phyloP scores from a whole-genome alignment of 176 grass and related monocot genomes.

The Lolium multiflorum region DNA sequence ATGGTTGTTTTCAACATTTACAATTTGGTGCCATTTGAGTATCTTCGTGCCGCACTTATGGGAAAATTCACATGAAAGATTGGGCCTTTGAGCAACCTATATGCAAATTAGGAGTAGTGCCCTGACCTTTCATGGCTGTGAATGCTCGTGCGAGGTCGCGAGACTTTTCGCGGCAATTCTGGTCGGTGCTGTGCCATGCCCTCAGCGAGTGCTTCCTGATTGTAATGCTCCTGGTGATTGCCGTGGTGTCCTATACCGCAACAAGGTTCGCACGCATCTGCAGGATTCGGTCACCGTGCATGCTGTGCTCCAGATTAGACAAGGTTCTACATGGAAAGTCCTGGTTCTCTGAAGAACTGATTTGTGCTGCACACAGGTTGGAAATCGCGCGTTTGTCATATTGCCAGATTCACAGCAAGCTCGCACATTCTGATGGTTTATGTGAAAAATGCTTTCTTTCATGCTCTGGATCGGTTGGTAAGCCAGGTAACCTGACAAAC shows the following conservation, averaged over 20 bases:
- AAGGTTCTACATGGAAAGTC: conserved; percentile 58
- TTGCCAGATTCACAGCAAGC: conserved; percentile 69
- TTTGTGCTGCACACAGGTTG: conserved; percentile 69
- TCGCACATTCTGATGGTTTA: conserved; percentile 55
- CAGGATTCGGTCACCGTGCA: conserved; percentile 70
- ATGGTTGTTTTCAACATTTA: background rate
- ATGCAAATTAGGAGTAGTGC: conserved; percentile 36
- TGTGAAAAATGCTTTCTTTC: conserved; percentile 69
- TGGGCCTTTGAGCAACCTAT: conserved; percentile 39
- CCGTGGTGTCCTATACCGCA: conserved; percentile 56
- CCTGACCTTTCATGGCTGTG: conserved; percentile 49
- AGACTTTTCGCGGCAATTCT: conserved; percentile 50
- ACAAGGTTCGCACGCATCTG: conserved; percentile 71
- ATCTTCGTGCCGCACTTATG: conserved; percentile 41
- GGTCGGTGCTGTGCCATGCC: conserved; percentile 63
- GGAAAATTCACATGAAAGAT: background rate
- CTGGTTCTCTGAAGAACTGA: conserved; percentile 75
- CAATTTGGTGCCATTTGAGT: conserved; percentile 33
- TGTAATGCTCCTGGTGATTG: conserved; percentile 65
- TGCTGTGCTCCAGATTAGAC: conserved; percentile 71
- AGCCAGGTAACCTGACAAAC: conserved; percentile 30
- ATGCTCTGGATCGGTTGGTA: conserved; percentile 33
- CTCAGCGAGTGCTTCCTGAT: conserved; percentile 79
- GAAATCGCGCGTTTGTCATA: conserved; percentile 78
- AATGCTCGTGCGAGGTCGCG: conserved; percentile 38